Base-by-base conservation (phyloP, 768 basidiomycete species). In the Solioccasus polychromus region DNA sequence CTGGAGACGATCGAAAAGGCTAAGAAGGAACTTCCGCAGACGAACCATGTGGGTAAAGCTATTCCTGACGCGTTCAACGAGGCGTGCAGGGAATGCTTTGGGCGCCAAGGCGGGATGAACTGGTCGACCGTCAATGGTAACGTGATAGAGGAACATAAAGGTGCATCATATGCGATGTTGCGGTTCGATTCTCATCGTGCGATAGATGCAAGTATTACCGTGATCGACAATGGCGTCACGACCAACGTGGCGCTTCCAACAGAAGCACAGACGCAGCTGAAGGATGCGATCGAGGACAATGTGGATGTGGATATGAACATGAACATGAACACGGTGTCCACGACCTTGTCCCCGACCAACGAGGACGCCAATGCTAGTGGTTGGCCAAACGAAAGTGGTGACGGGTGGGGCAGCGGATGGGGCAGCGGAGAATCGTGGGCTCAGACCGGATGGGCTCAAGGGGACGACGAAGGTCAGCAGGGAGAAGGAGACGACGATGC, bases 61-160 rank as follows among this genome's bases (percentile, higher is more conserved):
- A 50, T 78, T 25, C 71, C 75, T 0, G 76, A 78, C 32, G 23
- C 61, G 3, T 76, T 85, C 50, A 75, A 74, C 53, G 53, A 59
- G 24, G 80, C 71, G 0, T 82, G 76, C 53, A 64, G 66, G 12
- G 66, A 62, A 2, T 70, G 72, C 29, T 86, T 77, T 66, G 83
- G 76, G 14, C 58, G 57, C 25, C 72, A 73, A 48, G 66, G 71
- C 4, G 71, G 74, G 8, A 66, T 69, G 0, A 75, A 71, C 38
- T 66, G 65, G 52, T 39, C 53, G 3, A 12, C 51, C n/a, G 42
- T 46, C 15, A 50, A 44, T 30, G 46, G 45, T 29, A 42, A 43
- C 19, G 38, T 47, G 30, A 43, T 24, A 8, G 12, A 39, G 10
- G 44, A 52, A 23, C 24, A 48, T 31, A 42, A 50, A 48, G 55